These are phyloP conservation scores for Cryptococcus sp. DNA, from an alignment of 1,284 basidiomycete species.

Conservation along the genomic window DNA sequence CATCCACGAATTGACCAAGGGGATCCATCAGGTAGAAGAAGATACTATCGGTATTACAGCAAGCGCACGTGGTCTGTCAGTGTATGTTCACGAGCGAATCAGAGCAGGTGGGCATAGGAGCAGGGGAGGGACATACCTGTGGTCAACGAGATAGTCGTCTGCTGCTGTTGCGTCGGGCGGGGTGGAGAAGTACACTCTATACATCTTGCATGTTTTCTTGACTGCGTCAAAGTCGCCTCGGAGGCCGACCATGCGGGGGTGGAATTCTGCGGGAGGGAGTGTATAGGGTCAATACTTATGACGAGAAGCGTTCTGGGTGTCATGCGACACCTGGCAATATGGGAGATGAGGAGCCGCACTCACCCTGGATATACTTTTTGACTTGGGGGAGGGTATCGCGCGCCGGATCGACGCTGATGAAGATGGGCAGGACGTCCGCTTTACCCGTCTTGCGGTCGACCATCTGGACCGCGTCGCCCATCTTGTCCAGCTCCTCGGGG, in stretches of 20 bases:
- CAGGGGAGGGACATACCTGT: conserved; percentile 54
- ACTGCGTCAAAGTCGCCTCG: conserved; percentile 83
- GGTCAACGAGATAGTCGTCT: conserved; percentile 93
- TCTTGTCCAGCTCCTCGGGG: conserved; percentile 96
- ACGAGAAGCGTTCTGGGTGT: background rate
- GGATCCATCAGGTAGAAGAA: conserved; percentile 99
- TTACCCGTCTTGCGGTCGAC: conserved; percentile 67
- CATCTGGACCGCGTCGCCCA: conserved; percentile 74
- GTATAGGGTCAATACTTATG: background rate
- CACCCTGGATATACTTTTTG: conserved; percentile 58
- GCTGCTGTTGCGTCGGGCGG: conserved; percentile 75
- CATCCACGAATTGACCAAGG: conserved; percentile 89
- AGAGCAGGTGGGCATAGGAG: background rate
- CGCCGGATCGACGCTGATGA: conserved; percentile 95
- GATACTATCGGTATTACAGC: conserved; percentile 58
- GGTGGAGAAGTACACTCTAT: conserved; percentile 98
- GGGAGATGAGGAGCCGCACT: conserved; percentile 16
- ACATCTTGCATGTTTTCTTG: conserved; percentile 88
- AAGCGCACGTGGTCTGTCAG: too few relatives aligned
- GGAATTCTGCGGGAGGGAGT: conserved; percentile 68
- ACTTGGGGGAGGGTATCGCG: conserved; percentile 71
- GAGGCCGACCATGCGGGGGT: conserved; percentile 84
- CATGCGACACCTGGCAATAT: background rate
- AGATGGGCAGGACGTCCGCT: conserved; percentile 72
- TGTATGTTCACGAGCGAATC: too few relatives aligned